A percentile compares a stretch with the other conserved stretches of the same genome.
phyloP scores from a whole-genome alignment of 257 asterid species.

The Plantago ovata region DNA sequence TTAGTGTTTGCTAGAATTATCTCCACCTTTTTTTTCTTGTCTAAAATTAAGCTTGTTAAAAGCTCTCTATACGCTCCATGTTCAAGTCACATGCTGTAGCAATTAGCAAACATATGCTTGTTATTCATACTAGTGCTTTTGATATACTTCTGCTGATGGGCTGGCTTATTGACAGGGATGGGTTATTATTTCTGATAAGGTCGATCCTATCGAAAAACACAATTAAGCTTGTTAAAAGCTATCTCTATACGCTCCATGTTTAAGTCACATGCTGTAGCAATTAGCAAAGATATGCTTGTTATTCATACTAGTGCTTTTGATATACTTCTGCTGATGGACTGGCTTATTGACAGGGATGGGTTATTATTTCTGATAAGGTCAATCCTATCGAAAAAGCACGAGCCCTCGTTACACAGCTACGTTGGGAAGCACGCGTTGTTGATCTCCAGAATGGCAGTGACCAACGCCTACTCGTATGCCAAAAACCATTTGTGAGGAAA shows the following conservation, averaged over 20 bases:
- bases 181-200: constrained; percentile 71
- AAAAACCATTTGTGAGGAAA: constrained; percentile 80
- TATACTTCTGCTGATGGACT: background rate
- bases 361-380: constrained; percentile 64
- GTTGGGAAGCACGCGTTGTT: constrained; percentile 91
- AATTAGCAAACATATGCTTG: background rate
- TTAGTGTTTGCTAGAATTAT: too few species aligned
- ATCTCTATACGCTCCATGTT: too few species aligned
- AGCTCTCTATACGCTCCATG: too few species aligned
- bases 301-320: background rate
- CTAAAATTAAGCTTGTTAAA: too few species aligned
- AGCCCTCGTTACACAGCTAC: constrained; percentile 59
- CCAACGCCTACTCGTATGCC: constrained; percentile 80
- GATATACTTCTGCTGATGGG: background rate
- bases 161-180: constrained; percentile 65
- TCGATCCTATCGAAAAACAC: constrained; percentile 49
- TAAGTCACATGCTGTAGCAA: too few species aligned
- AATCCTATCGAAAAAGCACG: constrained; percentile 61
- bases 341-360: constrained; percentile 76
- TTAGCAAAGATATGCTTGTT: too few species aligned
- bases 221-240: too few species aligned
- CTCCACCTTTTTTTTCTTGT: too few species aligned
- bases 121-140: background rate
- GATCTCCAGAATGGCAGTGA: constrained; percentile 86
- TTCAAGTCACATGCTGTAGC: too few species aligned